Evolutionary conservation across 306 rosid species (phyloP).

Genomic region (Ceratonia siliqua): DNA sequence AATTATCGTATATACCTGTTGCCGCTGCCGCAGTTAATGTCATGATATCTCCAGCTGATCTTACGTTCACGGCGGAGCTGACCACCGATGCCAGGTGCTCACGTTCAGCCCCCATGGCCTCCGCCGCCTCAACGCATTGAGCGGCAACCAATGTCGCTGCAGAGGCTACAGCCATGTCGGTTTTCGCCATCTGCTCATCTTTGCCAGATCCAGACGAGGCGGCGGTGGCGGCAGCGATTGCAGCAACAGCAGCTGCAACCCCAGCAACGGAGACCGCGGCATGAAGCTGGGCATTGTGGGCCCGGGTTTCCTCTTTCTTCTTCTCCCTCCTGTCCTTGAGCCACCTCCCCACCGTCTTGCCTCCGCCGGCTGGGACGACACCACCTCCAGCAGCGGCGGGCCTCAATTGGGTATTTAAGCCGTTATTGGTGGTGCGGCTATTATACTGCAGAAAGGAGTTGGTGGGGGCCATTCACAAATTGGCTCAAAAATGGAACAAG

Average conservation of each 20-base stretch:
- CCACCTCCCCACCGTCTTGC: conserved; percentile 95
- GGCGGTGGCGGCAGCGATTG: conserved; percentile 82
- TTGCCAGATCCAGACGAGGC: conserved; percentile 53
- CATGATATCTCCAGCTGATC: conserved; percentile 87
- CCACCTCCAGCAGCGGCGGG: conserved; percentile 23
- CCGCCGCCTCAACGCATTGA: conserved; percentile 94
- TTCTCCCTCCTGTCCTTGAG: conserved; percentile 89
- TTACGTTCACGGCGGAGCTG: conserved; percentile 87
- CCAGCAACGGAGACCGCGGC: conserved; percentile 91
- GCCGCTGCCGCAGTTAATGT: conserved; percentile 92
- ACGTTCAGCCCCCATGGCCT: conserved; percentile 88
- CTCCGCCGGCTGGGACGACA: conserved; percentile 35
- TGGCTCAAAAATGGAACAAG: background rate
- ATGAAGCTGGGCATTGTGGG: conserved; percentile 87
- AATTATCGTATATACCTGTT: conserved; percentile 46
- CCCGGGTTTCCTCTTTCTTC: conserved; percentile 85
- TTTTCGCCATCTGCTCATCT: conserved; percentile 71
- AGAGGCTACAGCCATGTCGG: conserved; percentile 87
- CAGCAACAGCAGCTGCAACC: conserved; percentile 83
- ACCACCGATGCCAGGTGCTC: conserved; percentile 82
- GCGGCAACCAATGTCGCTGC: conserved; percentile 94
- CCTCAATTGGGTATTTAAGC: conserved; percentile 36
- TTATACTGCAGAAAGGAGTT: conserved; percentile 48
- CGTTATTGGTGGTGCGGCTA: conserved; percentile 48
- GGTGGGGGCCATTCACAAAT: background rate